These are phyloP conservation scores for Actinomortierella wolfii DNA, from an alignment of 371 early-diverging fungal genomes.

Conservation along the genomic window DNA sequence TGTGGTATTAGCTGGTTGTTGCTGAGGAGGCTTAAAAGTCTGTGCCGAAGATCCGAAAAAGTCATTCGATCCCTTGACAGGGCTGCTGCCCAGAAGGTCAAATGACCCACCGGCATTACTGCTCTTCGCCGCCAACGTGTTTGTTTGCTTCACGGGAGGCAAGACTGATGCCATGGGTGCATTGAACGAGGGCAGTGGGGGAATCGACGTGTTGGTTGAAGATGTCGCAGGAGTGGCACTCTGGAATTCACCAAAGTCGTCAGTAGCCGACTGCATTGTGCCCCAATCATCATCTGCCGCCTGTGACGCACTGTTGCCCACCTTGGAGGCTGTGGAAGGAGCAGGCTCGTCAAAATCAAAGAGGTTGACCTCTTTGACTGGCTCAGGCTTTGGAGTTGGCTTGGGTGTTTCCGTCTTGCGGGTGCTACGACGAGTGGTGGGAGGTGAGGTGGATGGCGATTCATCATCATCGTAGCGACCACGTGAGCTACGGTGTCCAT, in stretches of 20 bases:
- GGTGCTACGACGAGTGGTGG: conserved; percentile 29
- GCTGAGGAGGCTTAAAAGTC: too few relatives aligned
- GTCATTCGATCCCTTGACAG: conserved; percentile 9
- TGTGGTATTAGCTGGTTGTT: too few relatives aligned
- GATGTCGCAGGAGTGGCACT: conserved; percentile 51
- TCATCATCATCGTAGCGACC: conserved; percentile 45
- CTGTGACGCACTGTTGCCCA: conserved; percentile 1
- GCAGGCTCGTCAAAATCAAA: conserved; percentile 65
- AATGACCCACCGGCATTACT: conserved; percentile 13
- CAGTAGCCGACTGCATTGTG: conserved; percentile 51
- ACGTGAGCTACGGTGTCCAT: conserved; percentile 27
- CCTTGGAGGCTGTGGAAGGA: conserved; percentile 13
- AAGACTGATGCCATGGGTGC: conserved; percentile 27
- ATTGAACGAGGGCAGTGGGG: conserved; percentile 24
- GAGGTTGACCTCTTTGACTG: conserved; percentile 57
- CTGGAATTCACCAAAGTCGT: conserved; percentile 71
- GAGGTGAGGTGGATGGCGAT: conserved; percentile 31
- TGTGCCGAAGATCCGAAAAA: too few relatives aligned
- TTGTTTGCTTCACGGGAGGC: conserved; percentile 27
- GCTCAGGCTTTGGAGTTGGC: conserved; percentile 31
- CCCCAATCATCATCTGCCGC: conserved; percentile 64
- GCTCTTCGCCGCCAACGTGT: conserved; percentile 13
- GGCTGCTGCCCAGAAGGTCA: conserved; percentile 36
- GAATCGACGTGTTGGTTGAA: conserved; percentile 7
- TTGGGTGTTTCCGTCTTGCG: conserved; percentile 18